These are phyloP conservation scores for Populus pruinosa DNA, from an alignment of 345 rosid species.

Conservation along the genomic window DNA sequence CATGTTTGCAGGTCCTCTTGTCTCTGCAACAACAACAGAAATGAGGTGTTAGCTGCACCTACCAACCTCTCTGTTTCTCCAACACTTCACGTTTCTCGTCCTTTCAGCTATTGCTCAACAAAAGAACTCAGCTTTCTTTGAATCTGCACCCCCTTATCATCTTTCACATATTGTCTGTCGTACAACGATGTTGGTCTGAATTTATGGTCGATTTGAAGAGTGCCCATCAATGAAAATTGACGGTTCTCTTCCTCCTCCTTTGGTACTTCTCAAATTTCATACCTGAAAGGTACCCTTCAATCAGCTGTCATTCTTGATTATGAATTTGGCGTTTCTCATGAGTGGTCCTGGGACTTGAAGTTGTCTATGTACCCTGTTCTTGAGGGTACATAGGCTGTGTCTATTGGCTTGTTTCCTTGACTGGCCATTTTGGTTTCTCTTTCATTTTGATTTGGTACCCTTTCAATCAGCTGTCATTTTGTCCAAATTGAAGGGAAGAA, in stretches of 20 bases:
- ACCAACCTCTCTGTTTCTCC: not conserved
- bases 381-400: not conserved
- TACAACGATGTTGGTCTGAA: slow-evolving; percentile 6
- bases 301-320: slow-evolving; percentile 8
- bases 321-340: not conserved
- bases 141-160: slow-evolving; percentile 4
- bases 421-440: not conserved
- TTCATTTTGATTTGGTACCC: not conserved
- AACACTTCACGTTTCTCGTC: not conserved
- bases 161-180: not conserved
- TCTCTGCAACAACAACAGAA: slow-evolving; percentile 10
- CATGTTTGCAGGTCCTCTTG: not conserved
- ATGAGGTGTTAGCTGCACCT: slow-evolving; percentile 14
- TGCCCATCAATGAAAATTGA: not conserved
- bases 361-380: not conserved
- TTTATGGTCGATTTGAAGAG: slow-evolving; percentile 11
- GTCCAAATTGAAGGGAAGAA: not conserved
- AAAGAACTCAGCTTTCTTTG: not conserved
- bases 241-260: slow-evolving; percentile 4
- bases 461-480: too few relatives aligned
- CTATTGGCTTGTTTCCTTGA: not conserved
- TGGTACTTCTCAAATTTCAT: not conserved
- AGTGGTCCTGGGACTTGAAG: not conserved
- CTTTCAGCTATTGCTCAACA: not conserved
- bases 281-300: slow-evolving; percentile 8